Evolutionary conservation across 345 rosid species (phyloP).

Genomic region (Barbarea vulgaris): DNA sequence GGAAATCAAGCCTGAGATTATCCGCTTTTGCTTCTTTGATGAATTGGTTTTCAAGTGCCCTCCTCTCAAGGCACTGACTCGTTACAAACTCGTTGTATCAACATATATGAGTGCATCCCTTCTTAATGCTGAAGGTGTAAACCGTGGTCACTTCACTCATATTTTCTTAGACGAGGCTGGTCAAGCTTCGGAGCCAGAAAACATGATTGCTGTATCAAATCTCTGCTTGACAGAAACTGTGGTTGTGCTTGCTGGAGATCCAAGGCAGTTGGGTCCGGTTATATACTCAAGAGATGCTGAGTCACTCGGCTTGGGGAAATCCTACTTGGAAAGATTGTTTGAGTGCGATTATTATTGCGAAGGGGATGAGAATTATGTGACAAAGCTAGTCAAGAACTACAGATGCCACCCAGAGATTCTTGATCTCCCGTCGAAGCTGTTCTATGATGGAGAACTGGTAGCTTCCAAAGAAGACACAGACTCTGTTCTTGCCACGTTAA

Average conservation of each 20-base stretch:
- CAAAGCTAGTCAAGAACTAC: constrained; percentile 74
- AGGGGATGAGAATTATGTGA: constrained; percentile 69
- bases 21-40: constrained; percentile 71
- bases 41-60: constrained; percentile 71
- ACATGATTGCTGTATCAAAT: constrained; percentile 71
- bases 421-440: constrained; percentile 76
- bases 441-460: constrained; percentile 75
- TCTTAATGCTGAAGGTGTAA: constrained; percentile 77
- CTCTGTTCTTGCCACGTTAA: constrained; percentile 44
- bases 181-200: constrained; percentile 98
- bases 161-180: constrained; percentile 94
- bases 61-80: constrained; percentile 54
- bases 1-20: constrained; percentile 62
- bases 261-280: constrained; percentile 94
- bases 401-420: constrained; percentile 84
- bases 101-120: constrained; percentile 88
- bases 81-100: constrained; percentile 65
- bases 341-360: constrained; percentile 53
- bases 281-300: constrained; percentile 74
- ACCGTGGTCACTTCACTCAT: constrained; percentile 84
- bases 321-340: constrained; percentile 81
- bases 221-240: constrained; percentile 67
- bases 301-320: constrained; percentile 62
- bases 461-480: constrained; percentile 70
- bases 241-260: constrained; percentile 96